These are phyloP conservation scores for Aeschynomene evenia DNA, from an alignment of 306 rosid genomes.

Conservation along the genomic window DNA sequence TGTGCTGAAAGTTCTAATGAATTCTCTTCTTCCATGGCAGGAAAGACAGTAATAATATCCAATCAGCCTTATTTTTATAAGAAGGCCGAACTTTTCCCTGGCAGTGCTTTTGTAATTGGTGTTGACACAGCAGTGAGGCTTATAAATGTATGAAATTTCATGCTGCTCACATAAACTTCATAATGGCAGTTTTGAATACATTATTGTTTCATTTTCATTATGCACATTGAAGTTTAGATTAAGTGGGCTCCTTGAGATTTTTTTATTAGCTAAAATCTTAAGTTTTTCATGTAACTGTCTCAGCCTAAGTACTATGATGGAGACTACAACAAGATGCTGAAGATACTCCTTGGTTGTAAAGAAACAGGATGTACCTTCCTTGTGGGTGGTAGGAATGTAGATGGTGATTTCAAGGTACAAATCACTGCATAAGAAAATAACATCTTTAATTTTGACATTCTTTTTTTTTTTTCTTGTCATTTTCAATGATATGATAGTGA, in stretches of 20 bases:
- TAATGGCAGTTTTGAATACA: background rate
- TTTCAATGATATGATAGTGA: slow-evolving; percentile 17
- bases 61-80: slow-evolving; percentile 83
- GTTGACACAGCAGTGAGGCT: slow-evolving; percentile 90
- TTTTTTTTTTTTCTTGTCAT: background rate
- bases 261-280: background rate
- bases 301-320: slow-evolving; percentile 95
- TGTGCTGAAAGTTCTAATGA: slow-evolving; percentile 21
- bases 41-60: slow-evolving; percentile 79
- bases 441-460: background rate
- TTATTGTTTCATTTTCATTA: background rate
- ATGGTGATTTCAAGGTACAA: slow-evolving; percentile 80
- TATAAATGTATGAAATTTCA: slow-evolving; percentile 57
- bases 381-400: slow-evolving; percentile 79
- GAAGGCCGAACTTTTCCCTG: slow-evolving; percentile 91
- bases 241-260: background rate
- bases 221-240: background rate
- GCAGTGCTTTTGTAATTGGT: slow-evolving; percentile 93
- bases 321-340: slow-evolving; percentile 68
- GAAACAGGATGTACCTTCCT: slow-evolving; percentile 75
- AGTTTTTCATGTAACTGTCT: slow-evolving; percentile 17
- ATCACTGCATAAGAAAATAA: slow-evolving; percentile 13
- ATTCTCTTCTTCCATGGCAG: slow-evolving; percentile 51
- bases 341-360: slow-evolving; percentile 64
- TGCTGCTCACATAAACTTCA: slow-evolving; percentile 11